These are phyloP conservation scores for Tricholoma terreum DNA, from an alignment of 768 basidiomycete species.

Conservation along the genomic window DNA sequence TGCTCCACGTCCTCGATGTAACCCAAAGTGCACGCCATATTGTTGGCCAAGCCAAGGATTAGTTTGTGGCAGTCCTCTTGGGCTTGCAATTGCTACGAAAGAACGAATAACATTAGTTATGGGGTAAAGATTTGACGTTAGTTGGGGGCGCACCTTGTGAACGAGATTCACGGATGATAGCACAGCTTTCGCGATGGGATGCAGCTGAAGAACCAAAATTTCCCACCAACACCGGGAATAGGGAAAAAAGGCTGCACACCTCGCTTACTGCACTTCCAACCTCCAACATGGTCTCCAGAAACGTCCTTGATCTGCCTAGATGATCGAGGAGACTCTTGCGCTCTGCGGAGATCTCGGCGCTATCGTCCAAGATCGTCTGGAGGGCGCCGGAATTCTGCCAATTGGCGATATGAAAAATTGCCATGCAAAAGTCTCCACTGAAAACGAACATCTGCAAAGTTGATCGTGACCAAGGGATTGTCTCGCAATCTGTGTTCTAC, in stretches of 20 bases:
- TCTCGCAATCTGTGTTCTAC: no score
- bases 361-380: background rate
- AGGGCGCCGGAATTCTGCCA: background rate
- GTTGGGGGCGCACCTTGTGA: constrained; percentile 8
- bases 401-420: no score
- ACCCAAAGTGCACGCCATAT: constrained; percentile 20
- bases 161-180: constrained; percentile 19
- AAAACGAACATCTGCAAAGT: no score
- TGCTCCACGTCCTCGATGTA: constrained; percentile 23
- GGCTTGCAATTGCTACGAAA: constrained; percentile 12
- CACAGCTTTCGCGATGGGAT: constrained; percentile 20
- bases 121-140: no score
- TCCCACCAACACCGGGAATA: no score
- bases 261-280: background rate
- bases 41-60: constrained; percentile 13
- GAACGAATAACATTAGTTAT: background rate
- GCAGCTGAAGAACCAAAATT: no score
- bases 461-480: no score
- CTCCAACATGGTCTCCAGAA: background rate
- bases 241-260: no score
- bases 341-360: background rate
- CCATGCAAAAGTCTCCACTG: no score
- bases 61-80: constrained; percentile 15
- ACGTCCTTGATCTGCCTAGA: background rate
- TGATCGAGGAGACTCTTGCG: background rate